phyloP scores from a whole-genome alignment of 2,329 filamentous ascomycete species.

The Monosporascus sp. region DNA sequence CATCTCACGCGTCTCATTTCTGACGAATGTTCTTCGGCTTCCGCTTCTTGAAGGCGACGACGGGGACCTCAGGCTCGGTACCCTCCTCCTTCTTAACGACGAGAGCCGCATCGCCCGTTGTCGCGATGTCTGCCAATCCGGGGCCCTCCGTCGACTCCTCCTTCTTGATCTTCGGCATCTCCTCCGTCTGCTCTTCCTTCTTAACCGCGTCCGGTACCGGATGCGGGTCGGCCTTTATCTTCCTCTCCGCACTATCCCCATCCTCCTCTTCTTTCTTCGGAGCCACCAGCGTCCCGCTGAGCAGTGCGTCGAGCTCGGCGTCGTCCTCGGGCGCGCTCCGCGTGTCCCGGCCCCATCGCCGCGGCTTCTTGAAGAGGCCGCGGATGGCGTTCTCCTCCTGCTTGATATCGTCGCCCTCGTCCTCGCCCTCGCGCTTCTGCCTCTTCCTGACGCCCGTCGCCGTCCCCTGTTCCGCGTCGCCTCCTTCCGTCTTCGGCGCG shows the following conservation, averaged over 20 bases:
- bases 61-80: constrained; percentile 24
- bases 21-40: constrained; percentile 64
- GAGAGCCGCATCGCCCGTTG: constrained; percentile 1
- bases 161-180: constrained; percentile 33
- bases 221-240: constrained; percentile 8
- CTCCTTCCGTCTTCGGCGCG: constrained; percentile 32
- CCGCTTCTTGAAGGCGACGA: constrained; percentile 74
- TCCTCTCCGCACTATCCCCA: constrained; percentile 9
- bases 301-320: constrained; percentile 58
- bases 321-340: constrained; percentile 46
- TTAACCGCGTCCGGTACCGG: constrained; percentile 1
- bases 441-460: constrained; percentile 60
- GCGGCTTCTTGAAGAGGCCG: constrained; percentile 55
- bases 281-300: constrained; percentile 34
- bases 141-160: constrained; percentile 30
- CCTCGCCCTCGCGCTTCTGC: constrained; percentile 31
- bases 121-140: constrained; percentile 6
- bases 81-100: constrained; percentile 27
- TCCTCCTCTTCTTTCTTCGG: constrained; percentile 25
- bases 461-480: constrained; percentile 31
- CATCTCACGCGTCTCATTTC: constrained; percentile 35
- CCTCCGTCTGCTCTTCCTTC: constrained; percentile 22
- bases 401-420: constrained; percentile 48
- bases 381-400: constrained; percentile 57
- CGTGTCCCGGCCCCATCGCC: constrained; percentile 49